Conservation (phyloP, 768 basidiomycete species). For the Leccinum variicolor region DNA sequence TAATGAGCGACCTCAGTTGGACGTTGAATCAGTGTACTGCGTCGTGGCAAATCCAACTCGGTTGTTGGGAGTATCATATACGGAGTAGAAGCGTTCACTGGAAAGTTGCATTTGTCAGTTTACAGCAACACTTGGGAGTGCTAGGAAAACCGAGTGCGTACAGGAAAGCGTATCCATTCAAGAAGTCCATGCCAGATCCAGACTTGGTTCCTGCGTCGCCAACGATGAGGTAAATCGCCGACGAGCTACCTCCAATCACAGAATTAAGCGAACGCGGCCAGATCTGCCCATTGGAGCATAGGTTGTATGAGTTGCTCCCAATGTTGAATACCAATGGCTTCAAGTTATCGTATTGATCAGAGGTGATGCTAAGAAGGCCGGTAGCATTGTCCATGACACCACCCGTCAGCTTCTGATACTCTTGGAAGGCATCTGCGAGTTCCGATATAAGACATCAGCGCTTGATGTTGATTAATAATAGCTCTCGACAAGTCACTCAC, state of each 20-base stretch:
- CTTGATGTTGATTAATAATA: too few species aligned
- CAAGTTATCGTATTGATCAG: constrained; percentile 20
- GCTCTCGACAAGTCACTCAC: background rate
- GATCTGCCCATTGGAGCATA: constrained; percentile 30
- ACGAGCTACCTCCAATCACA: constrained; percentile 22
- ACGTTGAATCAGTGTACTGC: constrained; percentile 22
- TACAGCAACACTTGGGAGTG: background rate
- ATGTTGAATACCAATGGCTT: constrained; percentile 25
- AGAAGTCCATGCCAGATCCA: constrained; percentile 18
- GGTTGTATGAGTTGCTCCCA: constrained; percentile 4
- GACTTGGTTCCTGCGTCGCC: constrained; percentile 9
- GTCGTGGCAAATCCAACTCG: constrained; percentile 42
- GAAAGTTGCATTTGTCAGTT: background rate
- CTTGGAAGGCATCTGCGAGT: constrained; percentile 18
- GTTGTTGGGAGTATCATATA: constrained; percentile 38
- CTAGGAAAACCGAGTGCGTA: background rate
- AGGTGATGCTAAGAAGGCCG: constrained; percentile 23
- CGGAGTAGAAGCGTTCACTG: constrained; percentile 42
- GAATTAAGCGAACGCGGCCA: constrained; percentile 35
- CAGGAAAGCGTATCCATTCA: constrained; percentile 18
- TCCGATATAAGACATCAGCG: background rate
- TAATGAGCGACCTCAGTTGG: constrained; percentile 8
- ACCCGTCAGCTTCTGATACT: constrained; percentile 24
- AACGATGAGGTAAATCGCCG: constrained; percentile 29
- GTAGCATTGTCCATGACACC: constrained; percentile 20